phyloP scores from a whole-genome alignment of 176 grass and related monocot species.

The Triticum timopheevii region DNA sequence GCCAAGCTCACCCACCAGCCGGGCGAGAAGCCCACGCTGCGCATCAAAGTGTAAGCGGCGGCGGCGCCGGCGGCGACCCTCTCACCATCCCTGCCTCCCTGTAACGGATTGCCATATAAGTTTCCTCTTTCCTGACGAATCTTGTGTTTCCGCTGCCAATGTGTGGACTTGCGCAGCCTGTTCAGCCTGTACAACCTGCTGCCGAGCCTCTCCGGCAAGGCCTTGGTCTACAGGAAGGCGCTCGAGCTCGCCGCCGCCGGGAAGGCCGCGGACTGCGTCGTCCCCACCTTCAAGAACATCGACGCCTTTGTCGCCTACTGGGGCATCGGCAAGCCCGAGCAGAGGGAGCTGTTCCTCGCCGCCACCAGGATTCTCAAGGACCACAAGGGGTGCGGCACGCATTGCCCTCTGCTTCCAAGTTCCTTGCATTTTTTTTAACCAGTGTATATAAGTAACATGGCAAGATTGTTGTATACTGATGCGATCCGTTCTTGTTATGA shows the following conservation, averaged over 20 bases:
- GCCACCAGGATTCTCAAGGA: conserved; percentile 76
- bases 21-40: conserved; percentile 58
- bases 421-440: neutral
- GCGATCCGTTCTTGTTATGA: neutral
- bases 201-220: conserved; percentile 56
- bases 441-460: neutral
- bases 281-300: conserved; percentile 82
- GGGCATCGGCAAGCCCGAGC: conserved; percentile 69
- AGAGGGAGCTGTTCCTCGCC: conserved; percentile 66
- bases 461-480: neutral
- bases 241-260: conserved; percentile 63
- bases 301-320: conserved; percentile 69
- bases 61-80: neutral
- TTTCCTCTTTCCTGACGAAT: neutral
- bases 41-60: conserved; percentile 72
- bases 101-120: neutral
- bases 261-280: conserved; percentile 64
- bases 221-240: conserved; percentile 74
- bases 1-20: conserved; percentile 70
- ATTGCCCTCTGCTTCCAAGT: neutral
- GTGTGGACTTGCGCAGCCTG: conserved; percentile 29
- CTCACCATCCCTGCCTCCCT: neutral
- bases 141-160: neutral
- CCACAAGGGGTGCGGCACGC: conserved; percentile 55
- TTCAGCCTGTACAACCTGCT: conserved; percentile 89